These are phyloP conservation scores for Alternaria sp. DNA, from an alignment of 2,329 filamentous ascomycete genomes.

Conservation along the genomic window DNA sequence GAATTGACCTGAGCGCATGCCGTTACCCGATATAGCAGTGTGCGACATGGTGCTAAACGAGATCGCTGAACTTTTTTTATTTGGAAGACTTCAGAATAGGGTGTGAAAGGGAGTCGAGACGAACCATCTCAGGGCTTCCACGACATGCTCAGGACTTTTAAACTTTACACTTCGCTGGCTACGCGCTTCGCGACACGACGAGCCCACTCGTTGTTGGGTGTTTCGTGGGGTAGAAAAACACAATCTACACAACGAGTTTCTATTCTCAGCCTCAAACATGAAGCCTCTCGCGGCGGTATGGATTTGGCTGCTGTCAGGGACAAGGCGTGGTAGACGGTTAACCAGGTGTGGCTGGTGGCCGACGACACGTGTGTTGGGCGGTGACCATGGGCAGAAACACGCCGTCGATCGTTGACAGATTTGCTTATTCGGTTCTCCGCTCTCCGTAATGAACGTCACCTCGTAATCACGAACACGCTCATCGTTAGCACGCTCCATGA, in stretches of 20 bases:
- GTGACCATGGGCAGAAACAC: slow-evolving; percentile 14
- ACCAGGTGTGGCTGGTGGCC: slow-evolving; percentile 6
- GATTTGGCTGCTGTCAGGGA: slow-evolving; percentile 13
- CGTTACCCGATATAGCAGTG: neutral
- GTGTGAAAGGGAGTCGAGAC: slow-evolving; percentile 13
- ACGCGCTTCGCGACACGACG: slow-evolving; percentile 19
- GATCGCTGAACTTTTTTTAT: slow-evolving; percentile 4
- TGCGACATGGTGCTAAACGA: slow-evolving; percentile 14
- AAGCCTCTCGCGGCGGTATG: slow-evolving; percentile 6
- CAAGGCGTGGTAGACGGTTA: slow-evolving; percentile 4
- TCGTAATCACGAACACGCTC: slow-evolving; percentile 20
- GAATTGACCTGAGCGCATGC: neutral
- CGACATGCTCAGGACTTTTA: slow-evolving; percentile 4
- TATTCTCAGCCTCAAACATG: slow-evolving; percentile 13
- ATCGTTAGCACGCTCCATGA: slow-evolving; percentile 12
- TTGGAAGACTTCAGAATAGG: neutral
- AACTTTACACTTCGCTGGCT: slow-evolving; percentile 5
- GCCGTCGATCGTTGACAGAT: slow-evolving; percentile 11
- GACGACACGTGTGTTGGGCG: slow-evolving; percentile 15
- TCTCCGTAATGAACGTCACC: slow-evolving; percentile 25
- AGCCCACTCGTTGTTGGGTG: slow-evolving; percentile 3
- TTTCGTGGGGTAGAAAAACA: slow-evolving; percentile 15
- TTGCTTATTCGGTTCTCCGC: slow-evolving; percentile 25
- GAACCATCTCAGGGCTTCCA: slow-evolving; percentile 25
- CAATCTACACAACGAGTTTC: neutral